These are phyloP conservation scores for Ustilago curta DNA, from an alignment of 1,284 basidiomycete genomes.

Conservation along the genomic window DNA sequence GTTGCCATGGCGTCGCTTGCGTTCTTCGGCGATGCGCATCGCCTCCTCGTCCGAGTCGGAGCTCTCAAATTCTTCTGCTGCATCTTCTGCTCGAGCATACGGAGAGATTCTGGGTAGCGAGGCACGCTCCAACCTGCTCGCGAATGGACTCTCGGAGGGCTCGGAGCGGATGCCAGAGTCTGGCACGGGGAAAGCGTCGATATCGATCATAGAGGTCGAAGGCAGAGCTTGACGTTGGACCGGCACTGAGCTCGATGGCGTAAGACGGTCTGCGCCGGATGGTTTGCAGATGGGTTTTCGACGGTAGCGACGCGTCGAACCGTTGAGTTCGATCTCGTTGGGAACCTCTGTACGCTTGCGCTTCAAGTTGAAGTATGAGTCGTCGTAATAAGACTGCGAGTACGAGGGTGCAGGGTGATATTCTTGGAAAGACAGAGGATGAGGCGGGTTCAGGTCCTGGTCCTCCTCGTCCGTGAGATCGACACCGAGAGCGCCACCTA, in stretches of 20 bases:
- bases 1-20: constrained; percentile 43
- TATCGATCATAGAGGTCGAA: constrained; percentile 44
- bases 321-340: background rate
- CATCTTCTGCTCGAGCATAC: constrained; percentile 13
- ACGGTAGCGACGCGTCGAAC: constrained; percentile 19
- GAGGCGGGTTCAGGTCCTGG: constrained; percentile 47
- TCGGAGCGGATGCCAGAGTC: constrained; percentile 49
- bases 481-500: constrained; percentile 38
- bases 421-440: constrained; percentile 39
- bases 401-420: constrained; percentile 43
- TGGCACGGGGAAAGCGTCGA: constrained; percentile 44
- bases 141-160: constrained; percentile 39
- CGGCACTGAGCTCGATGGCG: constrained; percentile 15
- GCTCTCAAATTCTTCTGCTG: constrained; percentile 17
- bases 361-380: constrained; percentile 23
- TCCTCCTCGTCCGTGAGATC: constrained; percentile 49
- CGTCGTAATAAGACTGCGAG: constrained; percentile 27
- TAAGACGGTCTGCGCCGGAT: constrained; percentile 13
- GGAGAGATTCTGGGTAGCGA: constrained; percentile 32
- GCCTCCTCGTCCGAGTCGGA: constrained; percentile 57
- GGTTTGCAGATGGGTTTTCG: constrained; percentile 17
- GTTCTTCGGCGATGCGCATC: constrained; percentile 39
- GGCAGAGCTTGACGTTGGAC: constrained; percentile 21
- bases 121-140: constrained; percentile 38
- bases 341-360: constrained; percentile 30